Conservation (phyloP, 179 eudicot genomes). For the Camellia oleifera region DNA sequence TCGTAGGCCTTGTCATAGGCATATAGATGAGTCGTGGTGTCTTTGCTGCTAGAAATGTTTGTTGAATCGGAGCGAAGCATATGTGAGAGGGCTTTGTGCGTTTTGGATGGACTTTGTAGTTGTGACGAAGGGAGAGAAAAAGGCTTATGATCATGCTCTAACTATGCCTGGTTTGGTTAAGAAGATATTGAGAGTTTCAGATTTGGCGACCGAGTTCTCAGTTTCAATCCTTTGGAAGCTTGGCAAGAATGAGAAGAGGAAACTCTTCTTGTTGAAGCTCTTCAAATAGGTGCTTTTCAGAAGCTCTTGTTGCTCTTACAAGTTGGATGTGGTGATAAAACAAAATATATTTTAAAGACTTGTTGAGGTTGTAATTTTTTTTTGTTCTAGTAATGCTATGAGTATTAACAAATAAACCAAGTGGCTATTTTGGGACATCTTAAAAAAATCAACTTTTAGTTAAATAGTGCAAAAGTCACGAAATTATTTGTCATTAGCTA, state of each 20-base stretch:
- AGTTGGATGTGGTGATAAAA: constrained; percentile 53
- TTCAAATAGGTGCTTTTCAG: constrained; percentile 73
- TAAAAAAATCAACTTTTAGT: too few species aligned
- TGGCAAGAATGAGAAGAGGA: constrained; percentile 35
- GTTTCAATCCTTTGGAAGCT: constrained; percentile 67
- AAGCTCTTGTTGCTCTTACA: constrained; percentile 59
- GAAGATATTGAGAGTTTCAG: constrained; percentile 69
- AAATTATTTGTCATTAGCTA: too few species aligned
- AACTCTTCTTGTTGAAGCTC: constrained; percentile 50
- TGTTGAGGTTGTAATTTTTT: too few species aligned
- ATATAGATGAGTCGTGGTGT: constrained; percentile 40
- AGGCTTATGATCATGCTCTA: constrained; percentile 40
- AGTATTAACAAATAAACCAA: too few species aligned
- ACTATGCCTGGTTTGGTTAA: constrained; percentile 66
- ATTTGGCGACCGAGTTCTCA: constrained; percentile 64
- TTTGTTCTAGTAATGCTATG: too few species aligned
- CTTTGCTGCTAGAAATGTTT: constrained; percentile 52
- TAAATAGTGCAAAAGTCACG: too few species aligned
- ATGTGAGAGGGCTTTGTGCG: constrained; percentile 61
- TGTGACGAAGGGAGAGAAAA: constrained; percentile 37
- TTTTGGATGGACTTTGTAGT: constrained; percentile 49
- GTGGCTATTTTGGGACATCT: too few species aligned
- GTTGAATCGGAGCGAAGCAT: constrained; percentile 54
- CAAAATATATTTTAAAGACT: constrained; percentile 16
- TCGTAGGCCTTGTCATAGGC: too few species aligned